Conservation (phyloP, 148 eudicot genomes). For the Rhododendron kiyosumense region DNA sequence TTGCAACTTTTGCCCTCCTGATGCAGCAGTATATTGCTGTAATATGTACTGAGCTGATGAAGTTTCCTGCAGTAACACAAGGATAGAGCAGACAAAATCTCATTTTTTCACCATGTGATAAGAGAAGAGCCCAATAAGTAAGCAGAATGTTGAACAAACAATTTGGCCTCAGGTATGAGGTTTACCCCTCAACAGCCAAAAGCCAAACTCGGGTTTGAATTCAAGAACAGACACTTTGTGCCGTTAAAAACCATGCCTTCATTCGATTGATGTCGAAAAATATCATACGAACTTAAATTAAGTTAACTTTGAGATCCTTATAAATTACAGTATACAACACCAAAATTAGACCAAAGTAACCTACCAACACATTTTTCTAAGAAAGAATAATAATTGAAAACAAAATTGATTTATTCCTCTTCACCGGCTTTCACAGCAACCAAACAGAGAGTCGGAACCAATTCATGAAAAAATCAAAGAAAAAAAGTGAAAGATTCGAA, state of each 20-base stretch:
- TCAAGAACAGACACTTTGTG: background rate
- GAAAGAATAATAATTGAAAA: background rate
- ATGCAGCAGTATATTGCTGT: slow-evolving; percentile 60
- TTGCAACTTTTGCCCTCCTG: slow-evolving; percentile 45
- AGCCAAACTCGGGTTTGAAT: background rate
- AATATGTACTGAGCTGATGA: slow-evolving; percentile 56
- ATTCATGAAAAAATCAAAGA: background rate
- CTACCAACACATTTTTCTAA: background rate
- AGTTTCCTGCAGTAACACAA: slow-evolving; percentile 33
- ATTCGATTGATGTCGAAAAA: background rate
- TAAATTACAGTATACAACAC: background rate
- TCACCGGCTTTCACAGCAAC: background rate
- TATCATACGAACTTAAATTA: background rate
- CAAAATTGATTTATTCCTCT: background rate
- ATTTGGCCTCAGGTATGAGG: no score
- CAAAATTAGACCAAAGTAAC: background rate
- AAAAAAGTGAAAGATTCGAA: background rate
- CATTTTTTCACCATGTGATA: background rate
- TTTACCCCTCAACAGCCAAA: background rate
- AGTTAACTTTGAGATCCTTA: background rate
- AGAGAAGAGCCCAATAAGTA: background rate
- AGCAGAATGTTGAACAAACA: background rate
- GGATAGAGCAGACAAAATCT: background rate
- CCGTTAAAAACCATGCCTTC: background rate
- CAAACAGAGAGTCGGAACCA: background rate